Conservation (phyloP, 306 rosid genomes). For the Cicer judaicum region DNA sequence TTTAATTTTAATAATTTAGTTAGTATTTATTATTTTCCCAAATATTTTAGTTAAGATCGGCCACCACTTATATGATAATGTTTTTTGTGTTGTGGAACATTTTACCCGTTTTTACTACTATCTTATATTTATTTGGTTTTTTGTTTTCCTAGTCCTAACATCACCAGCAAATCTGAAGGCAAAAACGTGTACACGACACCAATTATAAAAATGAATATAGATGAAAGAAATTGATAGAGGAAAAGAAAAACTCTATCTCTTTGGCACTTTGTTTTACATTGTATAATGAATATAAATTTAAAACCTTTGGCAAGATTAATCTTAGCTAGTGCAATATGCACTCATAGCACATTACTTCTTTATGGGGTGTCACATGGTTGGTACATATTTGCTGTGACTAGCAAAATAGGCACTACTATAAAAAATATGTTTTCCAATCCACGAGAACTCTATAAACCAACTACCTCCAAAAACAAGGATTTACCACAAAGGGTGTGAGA, state of each 20-base stretch:
- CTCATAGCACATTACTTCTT: constrained; percentile 21
- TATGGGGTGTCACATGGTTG: constrained; percentile 50
- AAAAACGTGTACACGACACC: constrained; percentile 10
- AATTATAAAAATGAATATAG: not conserved
- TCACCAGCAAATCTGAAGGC: not conserved
- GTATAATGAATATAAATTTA: not conserved
- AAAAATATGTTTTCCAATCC: not conserved
- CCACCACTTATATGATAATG: too few species aligned
- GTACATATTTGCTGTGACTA: constrained; percentile 27
- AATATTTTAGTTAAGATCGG: too few species aligned
- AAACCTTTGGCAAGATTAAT: constrained; percentile 9
- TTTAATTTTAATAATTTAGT: too few species aligned
- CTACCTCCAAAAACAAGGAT: constrained; percentile 24
- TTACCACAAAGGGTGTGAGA: constrained; percentile 54
- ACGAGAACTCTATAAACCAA: constrained; percentile 31
- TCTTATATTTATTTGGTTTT: not conserved
- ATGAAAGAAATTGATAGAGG: not conserved
- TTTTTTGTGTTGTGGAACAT: too few species aligned
- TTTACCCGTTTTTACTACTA: too few species aligned
- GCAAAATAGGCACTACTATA: constrained; percentile 47
- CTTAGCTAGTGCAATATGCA: constrained; percentile 1
- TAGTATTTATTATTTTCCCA: too few species aligned
- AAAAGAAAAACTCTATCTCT: not conserved
- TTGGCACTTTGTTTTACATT: not conserved
- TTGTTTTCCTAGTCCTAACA: not conserved